Conservation (phyloP, 306 rosid species). For the Begonia masoniana region DNA sequence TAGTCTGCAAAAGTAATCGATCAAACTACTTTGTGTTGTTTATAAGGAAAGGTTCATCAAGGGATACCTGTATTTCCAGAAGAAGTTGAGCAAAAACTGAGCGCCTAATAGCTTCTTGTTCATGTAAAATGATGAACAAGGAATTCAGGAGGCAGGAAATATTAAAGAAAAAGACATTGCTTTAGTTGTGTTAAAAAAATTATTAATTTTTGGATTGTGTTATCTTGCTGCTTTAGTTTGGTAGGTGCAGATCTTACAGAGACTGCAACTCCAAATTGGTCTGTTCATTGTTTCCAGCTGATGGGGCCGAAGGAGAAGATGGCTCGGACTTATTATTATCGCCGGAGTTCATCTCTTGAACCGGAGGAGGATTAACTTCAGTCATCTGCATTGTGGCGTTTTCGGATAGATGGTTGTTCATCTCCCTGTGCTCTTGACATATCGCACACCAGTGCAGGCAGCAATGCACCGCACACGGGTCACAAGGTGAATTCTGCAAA, state of each 20-base stretch:
- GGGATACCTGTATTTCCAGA: too few relatives aligned
- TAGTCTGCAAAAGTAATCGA: too few relatives aligned
- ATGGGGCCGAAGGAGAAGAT: constrained; percentile 24
- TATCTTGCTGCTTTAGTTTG: too few relatives aligned
- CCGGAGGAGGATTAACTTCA: constrained; percentile 58
- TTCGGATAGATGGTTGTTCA: constrained; percentile 69
- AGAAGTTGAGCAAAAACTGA: too few relatives aligned
- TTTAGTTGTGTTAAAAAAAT: too few relatives aligned
- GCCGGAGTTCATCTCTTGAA: constrained; percentile 65
- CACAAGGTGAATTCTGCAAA: constrained; percentile 72
- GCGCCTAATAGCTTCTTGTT: too few relatives aligned
- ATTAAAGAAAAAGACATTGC: too few relatives aligned
- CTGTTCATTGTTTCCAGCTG: constrained; percentile 19
- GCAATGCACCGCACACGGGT: constrained; percentile 87
- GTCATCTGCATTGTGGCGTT: constrained; percentile 48
- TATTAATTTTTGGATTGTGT: too few relatives aligned
- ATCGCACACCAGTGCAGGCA: constrained; percentile 93
- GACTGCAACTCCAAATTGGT: constrained; percentile 58
- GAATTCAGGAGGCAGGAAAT: too few relatives aligned
- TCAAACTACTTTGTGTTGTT: too few relatives aligned
- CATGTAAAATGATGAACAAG: too few relatives aligned
- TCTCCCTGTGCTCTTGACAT: constrained; percentile 95
- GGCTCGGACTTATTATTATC: constrained; percentile 25
- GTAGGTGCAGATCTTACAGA: constrained; percentile 10
- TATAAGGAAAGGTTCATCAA: too few relatives aligned